Evolutionary conservation across 169 alveolate species (phyloP), one percentile per base, ranked within the genome.

Genomic region (Cryptosporidium meleagridis): DNA sequence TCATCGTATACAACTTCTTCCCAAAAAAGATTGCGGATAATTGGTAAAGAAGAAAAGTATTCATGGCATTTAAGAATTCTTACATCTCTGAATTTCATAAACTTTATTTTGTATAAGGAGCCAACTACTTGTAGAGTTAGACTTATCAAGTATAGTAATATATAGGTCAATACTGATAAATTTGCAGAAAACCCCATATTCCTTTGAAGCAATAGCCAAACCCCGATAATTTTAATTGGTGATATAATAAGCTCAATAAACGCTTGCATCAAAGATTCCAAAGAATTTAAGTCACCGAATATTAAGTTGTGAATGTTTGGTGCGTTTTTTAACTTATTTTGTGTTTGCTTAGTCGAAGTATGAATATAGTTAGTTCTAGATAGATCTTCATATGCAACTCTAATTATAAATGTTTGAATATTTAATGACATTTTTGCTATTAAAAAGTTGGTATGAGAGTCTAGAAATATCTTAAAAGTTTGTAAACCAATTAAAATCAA

Each of bases 101-200:
- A 75, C 14, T 21, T 33, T 26, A 8, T 21, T 41, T 75, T 75
- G 14, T 75, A 33, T 12, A 61, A 14, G 6, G 87, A 8, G 2
- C 87, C 87, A 59, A 75, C 29, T n/a, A 59, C 21, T 55, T 75
- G 87, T 3, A 75, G 45, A 35, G n/a, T 18, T 18, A 59, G 29
- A 75, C 75, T 10, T 8, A 37, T 10, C 12, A 75, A 21, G 44
- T n/a, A n/a, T 23, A 75, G 31, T 10, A 61, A 12, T 33, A 59
- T 3, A n/a, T 59, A 75, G 39, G 35, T 26, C 18, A 59, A 21
- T 14, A 75, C 71, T 3, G 87, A 33, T 8, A 41, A 26, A n/a
- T 55, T 75, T 31, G 87, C 73, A 58, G 87, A 55, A n/a, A 75
- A 14, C 1, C 87, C 87, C 7, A 75, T 61, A 31, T 75, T 41